Percentiles rank a stretch among this genome's conserved stretches.
Conservation (phyloP, 2,329 filamentous ascomycete species). For the Triangularia verruculosa region DNA sequence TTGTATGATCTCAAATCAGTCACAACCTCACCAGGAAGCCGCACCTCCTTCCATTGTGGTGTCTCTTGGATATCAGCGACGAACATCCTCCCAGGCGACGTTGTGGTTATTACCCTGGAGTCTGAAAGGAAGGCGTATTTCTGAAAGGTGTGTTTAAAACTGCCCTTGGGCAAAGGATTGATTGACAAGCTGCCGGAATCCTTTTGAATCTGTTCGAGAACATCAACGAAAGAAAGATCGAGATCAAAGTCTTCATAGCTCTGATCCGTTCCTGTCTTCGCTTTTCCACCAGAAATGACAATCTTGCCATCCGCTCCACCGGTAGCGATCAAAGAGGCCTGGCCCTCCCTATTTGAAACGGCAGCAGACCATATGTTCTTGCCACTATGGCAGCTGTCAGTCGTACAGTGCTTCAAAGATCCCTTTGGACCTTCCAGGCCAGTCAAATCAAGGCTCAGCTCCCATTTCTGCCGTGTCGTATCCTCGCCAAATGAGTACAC, state of each 20-base stretch:
- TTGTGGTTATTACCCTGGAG: conserved; percentile 52
- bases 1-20: conserved; percentile 47
- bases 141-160: conserved; percentile 48
- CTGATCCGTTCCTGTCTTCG: background rate
- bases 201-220: conserved; percentile 27
- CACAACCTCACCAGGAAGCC: conserved; percentile 33
- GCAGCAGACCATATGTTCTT: conserved; percentile 88
- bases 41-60: conserved; percentile 45
- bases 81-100: conserved; percentile 59
- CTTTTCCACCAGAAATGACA: conserved; percentile 36
- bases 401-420: conserved; percentile 50
- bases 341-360: conserved; percentile 33
- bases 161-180: conserved; percentile 32
- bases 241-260: conserved; percentile 20
- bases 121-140: conserved; percentile 62
- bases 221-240: conserved; percentile 30
- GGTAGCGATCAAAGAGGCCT: conserved; percentile 55
- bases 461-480: conserved; percentile 72
- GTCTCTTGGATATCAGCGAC: conserved; percentile 38
- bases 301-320: conserved; percentile 83
- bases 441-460: conserved; percentile 40
- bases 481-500: conserved; percentile 83
- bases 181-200: conserved; percentile 17
- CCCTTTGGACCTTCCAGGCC: conserved; percentile 19
- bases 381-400: conserved; percentile 67